phyloP scores from a whole-genome alignment of 306 rosid species.

The Gastrolobium villosum region DNA sequence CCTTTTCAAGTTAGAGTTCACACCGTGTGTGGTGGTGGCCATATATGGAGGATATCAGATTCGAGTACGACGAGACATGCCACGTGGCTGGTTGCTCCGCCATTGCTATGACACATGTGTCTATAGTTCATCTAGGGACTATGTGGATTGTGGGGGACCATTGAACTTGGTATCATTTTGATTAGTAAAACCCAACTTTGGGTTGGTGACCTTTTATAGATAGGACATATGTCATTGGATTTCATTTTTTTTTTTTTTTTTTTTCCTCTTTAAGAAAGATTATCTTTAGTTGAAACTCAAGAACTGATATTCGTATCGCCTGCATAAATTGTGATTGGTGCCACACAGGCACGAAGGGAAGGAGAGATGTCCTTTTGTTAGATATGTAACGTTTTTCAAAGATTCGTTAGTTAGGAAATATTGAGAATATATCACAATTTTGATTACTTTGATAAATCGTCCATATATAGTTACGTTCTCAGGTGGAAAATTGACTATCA shows the following conservation, averaged over 20 bases:
- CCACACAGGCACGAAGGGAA: conserved; percentile 23
- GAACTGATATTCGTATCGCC: conserved; percentile 20
- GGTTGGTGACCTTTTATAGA: conserved; percentile 56
- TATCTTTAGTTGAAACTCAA: conserved; percentile 31
- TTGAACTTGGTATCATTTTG: conserved; percentile 15
- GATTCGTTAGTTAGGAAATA: conserved; percentile 49
- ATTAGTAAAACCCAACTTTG: conserved; percentile 46
- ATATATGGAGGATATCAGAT: conserved; percentile 44
- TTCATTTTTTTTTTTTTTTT: neutral
- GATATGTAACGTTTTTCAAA: conserved; percentile 16
- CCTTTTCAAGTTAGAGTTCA: conserved; percentile 51
- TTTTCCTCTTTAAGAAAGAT: neutral
- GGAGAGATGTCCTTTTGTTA: neutral
- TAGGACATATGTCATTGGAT: conserved; percentile 13
- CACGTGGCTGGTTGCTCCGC: conserved; percentile 47
- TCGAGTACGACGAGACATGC: conserved; percentile 30
- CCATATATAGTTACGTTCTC: conserved; percentile 64
- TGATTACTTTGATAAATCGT: conserved; percentile 52
- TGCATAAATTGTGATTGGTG: conserved; percentile 45
- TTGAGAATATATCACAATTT: conserved; percentile 49
- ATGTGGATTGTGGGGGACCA: conserved; percentile 61
- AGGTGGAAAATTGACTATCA: conserved; percentile 56
- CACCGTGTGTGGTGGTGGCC: conserved; percentile 42
- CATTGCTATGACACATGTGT: conserved; percentile 52
- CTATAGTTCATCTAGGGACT: neutral